Conservation (phyloP, 768 basidiomycete genomes). For the Agaricus blazei region DNA sequence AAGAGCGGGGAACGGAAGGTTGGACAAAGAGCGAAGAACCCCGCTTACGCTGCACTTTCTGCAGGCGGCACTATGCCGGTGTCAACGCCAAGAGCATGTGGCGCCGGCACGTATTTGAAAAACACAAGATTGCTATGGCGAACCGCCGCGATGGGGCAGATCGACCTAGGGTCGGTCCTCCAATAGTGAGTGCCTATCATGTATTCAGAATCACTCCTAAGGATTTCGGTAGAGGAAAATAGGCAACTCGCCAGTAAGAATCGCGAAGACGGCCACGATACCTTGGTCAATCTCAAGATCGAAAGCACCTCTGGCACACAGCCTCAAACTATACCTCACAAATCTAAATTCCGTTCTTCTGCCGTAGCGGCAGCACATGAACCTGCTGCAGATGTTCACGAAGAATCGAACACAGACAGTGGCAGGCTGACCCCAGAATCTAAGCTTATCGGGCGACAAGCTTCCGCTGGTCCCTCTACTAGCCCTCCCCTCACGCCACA, state of each 20-base stretch:
- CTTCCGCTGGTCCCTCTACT: slow-evolving; percentile 6
- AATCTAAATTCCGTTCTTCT: slow-evolving; percentile 39
- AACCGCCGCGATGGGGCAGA: slow-evolving; percentile 74
- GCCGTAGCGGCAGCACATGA: slow-evolving; percentile 13
- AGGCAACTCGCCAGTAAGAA: slow-evolving; percentile 24
- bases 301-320: slow-evolving; percentile 35
- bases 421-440: slow-evolving; percentile 11
- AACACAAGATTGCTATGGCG: slow-evolving; percentile 87
- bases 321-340: slow-evolving; percentile 29
- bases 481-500: slow-evolving; percentile 29
- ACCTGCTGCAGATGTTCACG: slow-evolving; percentile 16
- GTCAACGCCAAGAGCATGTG: slow-evolving; percentile 92
- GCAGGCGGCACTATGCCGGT: slow-evolving; percentile 76
- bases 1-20: slow-evolving; percentile 60
- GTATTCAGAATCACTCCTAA: slow-evolving; percentile 3
- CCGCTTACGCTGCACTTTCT: slow-evolving; percentile 77
- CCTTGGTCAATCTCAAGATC: slow-evolving; percentile 35
- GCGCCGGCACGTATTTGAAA: slow-evolving; percentile 84
- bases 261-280: slow-evolving; percentile 37
- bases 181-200: slow-evolving; percentile 46
- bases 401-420: slow-evolving; percentile 17
- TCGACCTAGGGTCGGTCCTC: slow-evolving; percentile 58
- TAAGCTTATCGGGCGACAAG: slow-evolving; percentile 5
- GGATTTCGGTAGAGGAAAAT: slow-evolving; percentile 49
- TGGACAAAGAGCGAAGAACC: slow-evolving; percentile 84